A percentile compares a stretch with the other conserved stretches of the same genome.
Evolutionary conservation across 257 asterid species (phyloP).

Genomic region (Plectranthus barbatus): DNA sequence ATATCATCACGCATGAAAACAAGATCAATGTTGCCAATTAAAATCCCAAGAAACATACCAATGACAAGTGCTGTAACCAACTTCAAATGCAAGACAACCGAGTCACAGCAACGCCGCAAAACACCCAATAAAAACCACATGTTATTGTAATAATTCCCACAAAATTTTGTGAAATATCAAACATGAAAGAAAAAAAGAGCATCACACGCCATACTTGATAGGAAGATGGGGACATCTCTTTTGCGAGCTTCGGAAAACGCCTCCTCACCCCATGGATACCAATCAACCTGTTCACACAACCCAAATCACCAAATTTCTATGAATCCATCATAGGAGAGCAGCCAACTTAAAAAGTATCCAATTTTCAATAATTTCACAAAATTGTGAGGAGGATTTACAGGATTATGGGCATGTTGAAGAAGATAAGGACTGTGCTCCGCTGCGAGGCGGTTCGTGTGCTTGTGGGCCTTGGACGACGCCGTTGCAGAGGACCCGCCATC

Average conservation of each 20-base stretch:
- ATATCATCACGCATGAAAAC: background rate
- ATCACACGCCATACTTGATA: slow-evolving; percentile 45
- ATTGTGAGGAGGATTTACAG: slow-evolving; percentile 26
- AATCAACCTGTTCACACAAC: slow-evolving; percentile 52
- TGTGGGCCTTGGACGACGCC: slow-evolving; percentile 33
- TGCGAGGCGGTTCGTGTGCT: slow-evolving; percentile 70
- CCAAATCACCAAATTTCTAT: background rate
- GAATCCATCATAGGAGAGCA: background rate
- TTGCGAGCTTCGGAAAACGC: slow-evolving; percentile 84
- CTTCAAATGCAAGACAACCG: slow-evolving; percentile 43
- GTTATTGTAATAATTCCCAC: background rate
- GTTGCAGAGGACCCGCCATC: slow-evolving; percentile 33
- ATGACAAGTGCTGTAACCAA: slow-evolving; percentile 98
- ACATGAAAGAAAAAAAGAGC: background rate
- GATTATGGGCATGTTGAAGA: slow-evolving; percentile 95
- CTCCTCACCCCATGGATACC: slow-evolving; percentile 99
- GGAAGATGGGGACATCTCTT: slow-evolving; percentile 81
- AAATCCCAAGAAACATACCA: slow-evolving; percentile 47
- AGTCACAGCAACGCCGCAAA: slow-evolving; percentile 3
- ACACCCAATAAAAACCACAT: background rate
- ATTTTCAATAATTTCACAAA: background rate
- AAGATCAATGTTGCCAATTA: background rate
- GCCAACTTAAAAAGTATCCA: background rate
- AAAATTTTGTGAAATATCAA: background rate
- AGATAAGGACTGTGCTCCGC: slow-evolving; percentile 89